Percentiles rank a stretch among this genome's conserved stretches.
phyloP scores from a whole-genome alignment of 1,139 yeast genomes.

The Casaregolazyma lundiana region DNA sequence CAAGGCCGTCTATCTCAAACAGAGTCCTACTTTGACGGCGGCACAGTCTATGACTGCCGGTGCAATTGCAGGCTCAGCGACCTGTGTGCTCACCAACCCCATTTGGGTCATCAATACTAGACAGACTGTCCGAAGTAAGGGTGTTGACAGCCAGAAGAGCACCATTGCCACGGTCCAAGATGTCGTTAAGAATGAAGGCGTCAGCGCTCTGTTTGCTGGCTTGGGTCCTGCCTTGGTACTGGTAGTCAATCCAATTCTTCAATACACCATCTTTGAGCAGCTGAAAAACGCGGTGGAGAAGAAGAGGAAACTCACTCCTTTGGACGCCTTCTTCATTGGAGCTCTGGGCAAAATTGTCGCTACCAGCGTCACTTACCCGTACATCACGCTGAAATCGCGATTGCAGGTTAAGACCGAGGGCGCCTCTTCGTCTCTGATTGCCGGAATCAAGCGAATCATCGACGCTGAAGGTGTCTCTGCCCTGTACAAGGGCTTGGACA shows the following conservation, averaged over 20 bases:
- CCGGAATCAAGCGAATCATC: constrained; percentile 45
- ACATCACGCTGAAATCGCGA: constrained; percentile 79
- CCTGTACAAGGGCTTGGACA: constrained; percentile 73
- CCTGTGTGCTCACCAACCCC: constrained; percentile 85
- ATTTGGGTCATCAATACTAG: constrained; percentile 94
- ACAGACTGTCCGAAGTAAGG: constrained; percentile 53
- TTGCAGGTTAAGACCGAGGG: constrained; percentile 60
- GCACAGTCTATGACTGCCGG: constrained; percentile 74
- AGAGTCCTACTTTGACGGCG: constrained; percentile 42
- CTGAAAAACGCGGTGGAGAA: constrained; percentile 61
- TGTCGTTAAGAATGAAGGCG: constrained; percentile 68
- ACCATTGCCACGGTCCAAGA: constrained; percentile 55
- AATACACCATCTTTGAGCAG: constrained; percentile 89
- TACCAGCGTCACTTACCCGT: constrained; percentile 83
- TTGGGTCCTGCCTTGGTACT: constrained; percentile 81
- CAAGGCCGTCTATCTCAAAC: constrained; percentile 48
- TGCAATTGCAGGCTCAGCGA: constrained; percentile 81
- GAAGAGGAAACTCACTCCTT: constrained; percentile 45
- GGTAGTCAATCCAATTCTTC: constrained; percentile 85
- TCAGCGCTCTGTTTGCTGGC: constrained; percentile 66
- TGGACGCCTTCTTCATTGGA: constrained; percentile 80
- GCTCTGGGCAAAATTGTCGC: constrained; percentile 88
- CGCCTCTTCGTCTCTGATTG: constrained; percentile 26
- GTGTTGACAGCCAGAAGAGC: constrained; percentile 38
- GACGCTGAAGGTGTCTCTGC: constrained; percentile 68